Base-by-base conservation (phyloP, 179 eudicot genomes). In the Pouteria campechiana region DNA sequence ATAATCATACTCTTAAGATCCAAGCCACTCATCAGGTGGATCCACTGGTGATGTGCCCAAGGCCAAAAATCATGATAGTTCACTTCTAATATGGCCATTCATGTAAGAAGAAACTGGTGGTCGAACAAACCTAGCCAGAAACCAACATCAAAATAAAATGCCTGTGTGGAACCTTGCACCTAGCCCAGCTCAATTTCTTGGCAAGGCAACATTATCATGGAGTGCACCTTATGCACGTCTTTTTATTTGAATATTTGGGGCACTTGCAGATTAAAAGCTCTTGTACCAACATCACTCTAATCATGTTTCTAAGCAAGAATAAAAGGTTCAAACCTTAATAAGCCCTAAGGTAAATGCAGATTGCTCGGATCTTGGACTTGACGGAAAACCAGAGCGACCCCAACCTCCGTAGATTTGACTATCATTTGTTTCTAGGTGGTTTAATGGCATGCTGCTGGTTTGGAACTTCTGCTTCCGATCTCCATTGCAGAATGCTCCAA, bases 401-500 rank as follows among this genome's bases (percentile, higher is more conserved):
- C 73, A 63, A 28, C 49, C 64, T 37, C 38, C 44, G 18, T 49
- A 43, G 13, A 70, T 49, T 56, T 51, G 54, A 37, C 77, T 70
- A 27, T 47, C 53, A 50, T 82, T 86, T 22, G 54, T 64, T 52
- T 68, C 70, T 46, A 54, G 60, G 49, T 50, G 51, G 42, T 65
- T 66, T 48, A 32, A 48, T 9, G 67, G 32, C 54, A 50, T 44
- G 37, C 58, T 55, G 9, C 70, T 54, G 24, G 67, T 27, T 63
- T 48, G 46, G 19, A 52, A 56, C 32, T 70, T 67, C 41, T 48
- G 66, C 52, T 60, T 67, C 47, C 57, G 66, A 48, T 61, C 51
- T 52, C 67, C 55, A 46, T 41, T 70, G 47, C 98, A 90, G 55
- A 69, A 90, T 41, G 98, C 81, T 18, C 98, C 98, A 49, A 68